phyloP scores from a whole-genome alignment of 169 alveolate species.

The Ichthyophthirius multifiliis region DNA sequence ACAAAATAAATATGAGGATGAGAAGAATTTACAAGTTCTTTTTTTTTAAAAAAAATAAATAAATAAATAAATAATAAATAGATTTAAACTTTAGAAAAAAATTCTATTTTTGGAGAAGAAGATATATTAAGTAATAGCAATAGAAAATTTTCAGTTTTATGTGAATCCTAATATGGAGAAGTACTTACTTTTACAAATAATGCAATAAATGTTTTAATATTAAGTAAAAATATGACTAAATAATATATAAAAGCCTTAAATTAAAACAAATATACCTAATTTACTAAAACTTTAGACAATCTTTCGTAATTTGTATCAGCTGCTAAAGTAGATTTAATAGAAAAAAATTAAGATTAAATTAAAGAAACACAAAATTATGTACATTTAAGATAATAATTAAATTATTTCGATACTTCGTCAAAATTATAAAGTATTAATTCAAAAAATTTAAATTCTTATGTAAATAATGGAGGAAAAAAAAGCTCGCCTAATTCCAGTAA shows the following conservation, averaged over 20 bases:
- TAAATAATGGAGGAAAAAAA: not conserved
- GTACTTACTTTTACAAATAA: not conserved
- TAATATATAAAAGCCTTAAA: not conserved
- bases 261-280: not conserved
- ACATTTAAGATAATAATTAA: too few relatives aligned
- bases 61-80: not conserved
- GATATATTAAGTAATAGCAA: not conserved
- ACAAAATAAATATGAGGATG: not conserved
- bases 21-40: not conserved
- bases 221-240: not conserved
- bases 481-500: not conserved
- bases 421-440: too few relatives aligned
- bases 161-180: slow-evolving; percentile 2
- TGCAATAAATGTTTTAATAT: not conserved
- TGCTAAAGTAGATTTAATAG: not conserved
- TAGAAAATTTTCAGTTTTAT: not conserved
- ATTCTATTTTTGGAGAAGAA: slow-evolving; percentile 5
- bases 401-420: too few relatives aligned
- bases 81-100: not conserved
- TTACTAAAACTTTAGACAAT: not conserved
- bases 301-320: not conserved
- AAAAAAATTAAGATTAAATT: not conserved
- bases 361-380: too few relatives aligned
- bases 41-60: not conserved
- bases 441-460: too few relatives aligned